Conservation (phyloP, 2,329 filamentous ascomycete genomes). For the Aureobasidium sp. region DNA sequence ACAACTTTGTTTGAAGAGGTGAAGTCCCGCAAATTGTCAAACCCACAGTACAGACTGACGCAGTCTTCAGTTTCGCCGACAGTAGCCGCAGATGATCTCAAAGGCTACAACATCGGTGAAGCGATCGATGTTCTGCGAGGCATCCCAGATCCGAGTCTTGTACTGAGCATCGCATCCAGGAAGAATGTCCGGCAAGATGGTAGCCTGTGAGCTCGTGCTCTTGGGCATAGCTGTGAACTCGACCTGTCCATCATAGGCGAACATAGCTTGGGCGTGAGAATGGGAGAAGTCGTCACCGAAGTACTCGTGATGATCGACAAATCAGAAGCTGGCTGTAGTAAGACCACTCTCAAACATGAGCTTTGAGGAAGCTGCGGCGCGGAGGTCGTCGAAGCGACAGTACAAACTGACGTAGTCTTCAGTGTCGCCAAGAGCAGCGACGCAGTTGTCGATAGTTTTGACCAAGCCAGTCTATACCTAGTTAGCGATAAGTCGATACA, state of each 20-base stretch:
- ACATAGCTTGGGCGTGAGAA: slow-evolving; percentile 3
- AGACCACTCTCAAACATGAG: slow-evolving; percentile 15
- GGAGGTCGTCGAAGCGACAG: slow-evolving; percentile 33
- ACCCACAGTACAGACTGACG: too few species aligned
- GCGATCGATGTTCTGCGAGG: slow-evolving; percentile 67
- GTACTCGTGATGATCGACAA: slow-evolving; percentile 16
- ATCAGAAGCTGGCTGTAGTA: slow-evolving; percentile 6
- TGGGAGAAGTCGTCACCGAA: neutral
- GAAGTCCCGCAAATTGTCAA: too few species aligned
- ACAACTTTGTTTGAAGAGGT: too few species aligned
- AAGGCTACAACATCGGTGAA: slow-evolving; percentile 38
- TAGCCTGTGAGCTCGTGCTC: neutral
- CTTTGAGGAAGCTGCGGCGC: slow-evolving; percentile 22
- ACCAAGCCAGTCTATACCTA: neutral
- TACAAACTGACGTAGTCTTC: slow-evolving; percentile 11
- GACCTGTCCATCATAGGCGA: slow-evolving; percentile 23
- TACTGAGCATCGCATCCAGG: slow-evolving; percentile 46
- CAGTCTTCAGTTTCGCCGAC: too few species aligned
- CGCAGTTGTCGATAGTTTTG: neutral
- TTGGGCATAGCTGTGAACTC: slow-evolving; percentile 18
- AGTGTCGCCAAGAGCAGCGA: neutral
- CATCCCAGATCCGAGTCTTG: slow-evolving; percentile 52
- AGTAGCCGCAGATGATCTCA: slow-evolving; percentile 37
- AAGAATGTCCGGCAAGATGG: too few species aligned
- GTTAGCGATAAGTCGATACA: neutral